A percentile compares a stretch with the other conserved stretches of the same genome.
phyloP scores from a whole-genome alignment of 768 basidiomycete species.

The Podaxis sp. region DNA sequence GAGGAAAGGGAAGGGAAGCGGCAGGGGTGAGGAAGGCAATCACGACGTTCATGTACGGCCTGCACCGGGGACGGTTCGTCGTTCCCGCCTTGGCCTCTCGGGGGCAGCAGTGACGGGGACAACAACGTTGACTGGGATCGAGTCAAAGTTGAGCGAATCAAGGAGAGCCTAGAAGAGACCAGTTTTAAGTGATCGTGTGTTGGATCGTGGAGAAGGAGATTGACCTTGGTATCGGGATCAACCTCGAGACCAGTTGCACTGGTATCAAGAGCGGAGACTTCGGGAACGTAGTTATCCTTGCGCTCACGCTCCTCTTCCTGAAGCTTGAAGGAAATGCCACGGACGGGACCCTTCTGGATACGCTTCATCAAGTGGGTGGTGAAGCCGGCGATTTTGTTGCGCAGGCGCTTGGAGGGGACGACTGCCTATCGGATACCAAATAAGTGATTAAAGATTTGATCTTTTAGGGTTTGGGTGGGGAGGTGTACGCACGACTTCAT shows the following conservation, averaged over 20 bases:
- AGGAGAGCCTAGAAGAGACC: slow-evolving; percentile 69
- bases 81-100: slow-evolving; percentile 75
- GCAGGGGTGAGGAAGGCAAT: not conserved
- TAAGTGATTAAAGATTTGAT: not conserved
- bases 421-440: slow-evolving; percentile 57
- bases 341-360: slow-evolving; percentile 96
- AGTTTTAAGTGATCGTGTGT: not conserved
- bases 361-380: slow-evolving; percentile 99
- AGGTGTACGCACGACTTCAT: slow-evolving; percentile 75
- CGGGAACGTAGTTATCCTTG: slow-evolving; percentile 99
- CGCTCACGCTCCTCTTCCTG: slow-evolving; percentile 99
- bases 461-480: not conserved
- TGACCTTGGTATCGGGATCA: slow-evolving; percentile 91
- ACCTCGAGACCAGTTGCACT: slow-evolving; percentile 75
- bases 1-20: not conserved
- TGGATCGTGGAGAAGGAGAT: slow-evolving; percentile 23
- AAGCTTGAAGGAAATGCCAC: slow-evolving; percentile 99
- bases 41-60: slow-evolving; percentile 34
- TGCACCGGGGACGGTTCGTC: slow-evolving; percentile 82
- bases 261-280: slow-evolving; percentile 93
- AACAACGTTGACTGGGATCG: slow-evolving; percentile 75
- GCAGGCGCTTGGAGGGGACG: slow-evolving; percentile 97
- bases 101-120: slow-evolving; percentile 61
- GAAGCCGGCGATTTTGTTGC: slow-evolving; percentile 99
- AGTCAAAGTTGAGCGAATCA: slow-evolving; percentile 90